Conservation (phyloP, 2,329 filamentous ascomycete species). For the Didymella pomorum region DNA sequence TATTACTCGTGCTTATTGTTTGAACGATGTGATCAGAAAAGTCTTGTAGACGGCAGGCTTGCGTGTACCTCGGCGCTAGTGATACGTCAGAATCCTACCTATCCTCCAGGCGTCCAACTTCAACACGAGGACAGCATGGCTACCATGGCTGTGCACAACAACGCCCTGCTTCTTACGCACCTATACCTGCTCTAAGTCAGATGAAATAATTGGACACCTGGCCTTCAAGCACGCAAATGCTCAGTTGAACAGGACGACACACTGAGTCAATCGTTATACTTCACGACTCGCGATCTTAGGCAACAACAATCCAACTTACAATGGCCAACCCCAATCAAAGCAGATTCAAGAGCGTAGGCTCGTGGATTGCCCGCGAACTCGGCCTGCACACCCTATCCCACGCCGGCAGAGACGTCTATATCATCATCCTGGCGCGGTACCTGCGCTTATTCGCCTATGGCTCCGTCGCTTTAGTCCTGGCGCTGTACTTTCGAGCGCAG, state of each 20-base stretch:
- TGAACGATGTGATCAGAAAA: too few species aligned
- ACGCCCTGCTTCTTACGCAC: not conserved
- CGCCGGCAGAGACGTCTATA: slow-evolving; percentile 42
- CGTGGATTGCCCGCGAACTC: slow-evolving; percentile 28
- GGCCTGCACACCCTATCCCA: slow-evolving; percentile 40
- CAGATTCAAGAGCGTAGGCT: not conserved
- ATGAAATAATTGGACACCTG: not conserved
- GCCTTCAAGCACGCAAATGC: not conserved
- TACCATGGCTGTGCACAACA: slow-evolving; percentile 21
- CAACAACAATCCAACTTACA: not conserved
- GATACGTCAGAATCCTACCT: slow-evolving; percentile 1
- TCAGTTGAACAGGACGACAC: not conserved
- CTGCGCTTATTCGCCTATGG: slow-evolving; percentile 51
- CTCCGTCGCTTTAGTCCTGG: slow-evolving; percentile 48
- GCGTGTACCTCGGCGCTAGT: not conserved
- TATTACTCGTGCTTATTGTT: too few species aligned
- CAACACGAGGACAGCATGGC: slow-evolving; percentile 15
- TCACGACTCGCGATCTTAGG: not conserved
- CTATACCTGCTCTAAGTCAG: not conserved
- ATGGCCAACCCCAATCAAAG: not conserved
- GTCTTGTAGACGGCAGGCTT: too few species aligned
- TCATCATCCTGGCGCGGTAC: slow-evolving; percentile 49
- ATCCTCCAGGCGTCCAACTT: slow-evolving; percentile 22
- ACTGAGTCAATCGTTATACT: not conserved
- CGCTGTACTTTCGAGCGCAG: slow-evolving; percentile 47